Conservation (phyloP, 371 early-diverging fungal genomes). For the Rhizopus microsporus region DNA sequence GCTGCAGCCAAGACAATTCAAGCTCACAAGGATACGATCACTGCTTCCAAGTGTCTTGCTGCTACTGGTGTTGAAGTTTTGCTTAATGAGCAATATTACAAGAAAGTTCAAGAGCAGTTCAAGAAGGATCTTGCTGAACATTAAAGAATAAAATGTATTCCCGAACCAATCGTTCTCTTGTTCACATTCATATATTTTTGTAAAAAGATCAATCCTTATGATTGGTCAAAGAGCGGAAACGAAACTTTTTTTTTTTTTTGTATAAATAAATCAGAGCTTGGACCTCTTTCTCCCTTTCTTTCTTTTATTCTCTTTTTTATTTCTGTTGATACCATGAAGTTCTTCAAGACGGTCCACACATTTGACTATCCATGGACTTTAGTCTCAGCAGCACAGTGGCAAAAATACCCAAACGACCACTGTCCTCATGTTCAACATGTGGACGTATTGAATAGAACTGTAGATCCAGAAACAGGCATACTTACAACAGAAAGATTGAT, state of each 20-base stretch:
- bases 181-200: not conserved
- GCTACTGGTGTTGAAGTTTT: conserved; percentile 27
- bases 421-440: conserved; percentile 90
- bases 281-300: not conserved
- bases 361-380: conserved; percentile 82
- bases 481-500: conserved; percentile 90
- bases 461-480: conserved; percentile 84
- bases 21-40: conserved; percentile 63
- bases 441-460: conserved; percentile 79
- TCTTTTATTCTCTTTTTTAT: not conserved
- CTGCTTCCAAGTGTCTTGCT: conserved; percentile 29
- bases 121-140: conserved; percentile 10
- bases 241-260: conserved; percentile 5
- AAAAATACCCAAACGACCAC: conserved; percentile 95
- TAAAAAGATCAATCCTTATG: not conserved
- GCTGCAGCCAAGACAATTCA: conserved; percentile 54
- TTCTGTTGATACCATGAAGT: conserved; percentile 58
- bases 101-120: conserved; percentile 22
- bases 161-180: not conserved
- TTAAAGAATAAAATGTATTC: not conserved
- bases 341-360: conserved; percentile 71
- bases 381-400: conserved; percentile 92
- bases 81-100: conserved; percentile 20
- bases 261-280: not conserved
- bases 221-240: not conserved